These are phyloP conservation scores for Aspergillus baeticus DNA, from an alignment of 495 filamentous ascomycete species.

Conservation along the genomic window DNA sequence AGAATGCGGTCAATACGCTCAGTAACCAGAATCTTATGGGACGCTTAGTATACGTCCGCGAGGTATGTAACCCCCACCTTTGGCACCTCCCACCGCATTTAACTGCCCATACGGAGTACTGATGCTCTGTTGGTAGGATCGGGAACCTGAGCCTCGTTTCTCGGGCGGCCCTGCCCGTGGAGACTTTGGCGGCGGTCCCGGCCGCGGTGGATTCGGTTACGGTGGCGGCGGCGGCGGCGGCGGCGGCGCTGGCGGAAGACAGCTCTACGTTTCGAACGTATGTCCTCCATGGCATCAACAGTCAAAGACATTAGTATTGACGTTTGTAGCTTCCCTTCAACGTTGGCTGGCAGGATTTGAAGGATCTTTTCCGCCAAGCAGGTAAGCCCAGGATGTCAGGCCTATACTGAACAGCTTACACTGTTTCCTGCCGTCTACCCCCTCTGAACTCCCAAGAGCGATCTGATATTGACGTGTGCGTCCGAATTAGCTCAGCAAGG, in stretches of 20 bases:
- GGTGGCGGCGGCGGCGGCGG: constrained; percentile 43
- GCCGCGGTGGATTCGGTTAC: constrained; percentile 50
- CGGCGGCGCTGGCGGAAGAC: constrained; percentile 63
- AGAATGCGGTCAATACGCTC: constrained; percentile 94
- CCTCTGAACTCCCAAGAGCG: constrained; percentile 7
- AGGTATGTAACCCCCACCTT: constrained; percentile 56
- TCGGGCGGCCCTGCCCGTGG: constrained; percentile 71
- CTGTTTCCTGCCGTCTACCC: constrained; percentile 13
- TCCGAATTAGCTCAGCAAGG: constrained; percentile 62
- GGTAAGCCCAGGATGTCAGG: constrained; percentile 58
- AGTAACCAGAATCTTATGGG: constrained; percentile 99
- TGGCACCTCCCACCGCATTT: background rate
- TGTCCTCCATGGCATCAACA: constrained; percentile 50
- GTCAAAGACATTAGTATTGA: constrained; percentile 9
- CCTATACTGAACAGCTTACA: background rate
- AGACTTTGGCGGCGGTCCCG: constrained; percentile 52
- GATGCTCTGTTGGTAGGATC: constrained; percentile 58
- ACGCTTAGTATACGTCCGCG: constrained; percentile 95
- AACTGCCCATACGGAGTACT: background rate
- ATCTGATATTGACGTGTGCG: constrained; percentile 28
- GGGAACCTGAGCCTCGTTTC: constrained; percentile 94
- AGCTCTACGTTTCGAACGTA: constrained; percentile 98
- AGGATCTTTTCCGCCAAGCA: constrained; percentile 98
- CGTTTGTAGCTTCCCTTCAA: constrained; percentile 85
- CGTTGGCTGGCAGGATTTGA: constrained; percentile 98